These are phyloP conservation scores for Ascosphaera apis DNA, from an alignment of 2,329 filamentous ascomycete genomes.

Conservation along the genomic window DNA sequence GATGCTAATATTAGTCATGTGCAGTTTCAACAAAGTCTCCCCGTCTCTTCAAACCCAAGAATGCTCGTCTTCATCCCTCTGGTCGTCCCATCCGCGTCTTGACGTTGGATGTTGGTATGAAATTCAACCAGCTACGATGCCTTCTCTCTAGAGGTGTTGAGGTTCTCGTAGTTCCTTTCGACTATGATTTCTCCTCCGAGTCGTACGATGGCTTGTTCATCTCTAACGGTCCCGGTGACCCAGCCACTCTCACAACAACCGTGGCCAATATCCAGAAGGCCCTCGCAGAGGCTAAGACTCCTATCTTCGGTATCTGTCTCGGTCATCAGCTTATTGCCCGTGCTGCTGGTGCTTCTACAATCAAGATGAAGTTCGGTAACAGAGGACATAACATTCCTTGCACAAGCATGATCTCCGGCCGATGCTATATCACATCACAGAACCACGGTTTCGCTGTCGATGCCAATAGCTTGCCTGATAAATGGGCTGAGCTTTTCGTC, in stretches of 20 bases:
- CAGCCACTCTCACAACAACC: conserved; percentile 56
- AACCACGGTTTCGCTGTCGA: conserved; percentile 96
- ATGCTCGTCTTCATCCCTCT: conserved; percentile 62
- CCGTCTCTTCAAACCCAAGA: conserved; percentile 53
- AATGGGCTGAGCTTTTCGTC: conserved; percentile 87
- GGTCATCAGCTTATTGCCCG: conserved; percentile 83
- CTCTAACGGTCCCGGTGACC: conserved; percentile 93
- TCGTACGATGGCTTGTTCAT: conserved; percentile 92
- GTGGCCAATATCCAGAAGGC: conserved; percentile 57
- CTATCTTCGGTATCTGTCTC: conserved; percentile 89
- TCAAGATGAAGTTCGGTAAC: conserved; percentile 99
- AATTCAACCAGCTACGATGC: conserved; percentile 93
- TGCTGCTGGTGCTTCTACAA: conserved; percentile 61
- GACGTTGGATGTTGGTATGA: conserved; percentile 90
- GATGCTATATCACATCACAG: conserved; percentile 96
- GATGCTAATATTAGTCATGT: no score
- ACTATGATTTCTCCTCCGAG: conserved; percentile 66
- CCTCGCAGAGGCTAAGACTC: conserved; percentile 56
- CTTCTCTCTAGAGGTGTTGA: conserved; percentile 79
- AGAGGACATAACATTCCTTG: conserved; percentile 96
- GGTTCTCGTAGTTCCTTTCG: conserved; percentile 84
- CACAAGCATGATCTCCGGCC: conserved; percentile 83
- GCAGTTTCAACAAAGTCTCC: conserved; percentile 74
- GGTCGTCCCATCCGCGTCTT: conserved; percentile 71
- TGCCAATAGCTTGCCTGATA: conserved; percentile 45